Percentiles rank a stretch among this genome's conserved stretches.
Evolutionary conservation across 129 eudicot species (phyloP).

Genomic region (Kitagawia praeruptora): DNA sequence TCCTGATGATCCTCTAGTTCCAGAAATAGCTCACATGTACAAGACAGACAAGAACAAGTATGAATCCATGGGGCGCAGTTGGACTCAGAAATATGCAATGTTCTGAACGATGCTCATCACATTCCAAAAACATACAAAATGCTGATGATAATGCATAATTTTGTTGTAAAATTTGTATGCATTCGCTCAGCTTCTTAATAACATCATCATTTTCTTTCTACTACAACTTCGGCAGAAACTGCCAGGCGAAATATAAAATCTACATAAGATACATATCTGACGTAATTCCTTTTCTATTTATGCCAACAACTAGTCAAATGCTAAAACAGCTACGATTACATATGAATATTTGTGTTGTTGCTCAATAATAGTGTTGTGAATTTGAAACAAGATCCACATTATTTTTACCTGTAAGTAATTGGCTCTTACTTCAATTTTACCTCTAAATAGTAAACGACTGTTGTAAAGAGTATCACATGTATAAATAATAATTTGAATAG

Average conservation of each 20-base stretch:
- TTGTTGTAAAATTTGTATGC: neutral
- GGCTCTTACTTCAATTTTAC: neutral
- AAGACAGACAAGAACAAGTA: conserved; percentile 60
- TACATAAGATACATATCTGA: neutral
- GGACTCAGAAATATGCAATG: conserved; percentile 88
- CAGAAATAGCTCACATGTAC: conserved; percentile 81
- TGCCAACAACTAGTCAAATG: neutral
- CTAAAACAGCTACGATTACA: neutral
- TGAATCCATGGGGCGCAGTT: conserved; percentile 66
- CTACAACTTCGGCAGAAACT: neutral
- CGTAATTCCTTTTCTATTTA: neutral
- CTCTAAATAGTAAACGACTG: neutral
- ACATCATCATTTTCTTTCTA: neutral
- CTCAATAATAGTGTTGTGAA: neutral
- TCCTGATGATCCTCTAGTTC: conserved; percentile 78
- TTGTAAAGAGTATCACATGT: neutral
- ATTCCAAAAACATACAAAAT: neutral
- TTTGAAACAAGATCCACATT: neutral
- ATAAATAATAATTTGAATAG: neutral
- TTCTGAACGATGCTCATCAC: conserved; percentile 20
- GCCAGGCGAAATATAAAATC: neutral
- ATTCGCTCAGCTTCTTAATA: neutral
- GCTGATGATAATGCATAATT: neutral
- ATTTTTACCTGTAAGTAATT: neutral
- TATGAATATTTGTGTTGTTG: neutral